Evolutionary conservation across 345 rosid species (phyloP).

Genomic region (Hevea brasiliensis): DNA sequence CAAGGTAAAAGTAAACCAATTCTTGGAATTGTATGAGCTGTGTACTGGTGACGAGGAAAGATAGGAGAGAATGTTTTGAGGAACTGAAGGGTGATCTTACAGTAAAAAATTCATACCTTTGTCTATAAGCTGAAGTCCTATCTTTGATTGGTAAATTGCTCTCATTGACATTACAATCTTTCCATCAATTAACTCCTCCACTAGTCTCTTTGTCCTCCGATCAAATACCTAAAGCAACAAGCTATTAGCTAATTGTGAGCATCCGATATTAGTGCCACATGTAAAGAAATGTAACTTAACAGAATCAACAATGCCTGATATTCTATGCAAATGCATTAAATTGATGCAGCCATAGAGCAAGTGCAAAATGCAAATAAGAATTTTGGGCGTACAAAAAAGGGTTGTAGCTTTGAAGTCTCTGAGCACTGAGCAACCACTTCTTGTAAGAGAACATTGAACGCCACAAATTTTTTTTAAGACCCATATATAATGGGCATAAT

Average conservation of each 20-base stretch:
- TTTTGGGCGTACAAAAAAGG: too few species aligned
- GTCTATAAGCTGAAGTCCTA: slow-evolving; percentile 84
- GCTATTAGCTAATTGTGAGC: slow-evolving; percentile 7
- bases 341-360: neutral
- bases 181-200: slow-evolving; percentile 85
- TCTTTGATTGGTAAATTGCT: slow-evolving; percentile 89
- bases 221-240: slow-evolving; percentile 68
- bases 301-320: neutral
- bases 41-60: neutral
- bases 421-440: too few species aligned
- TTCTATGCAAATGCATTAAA: neutral
- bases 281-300: slow-evolving; percentile 1
- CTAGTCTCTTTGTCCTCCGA: slow-evolving; percentile 77
- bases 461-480: too few species aligned
- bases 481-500: too few species aligned
- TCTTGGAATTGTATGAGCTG: neutral
- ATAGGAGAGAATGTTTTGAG: too few species aligned
- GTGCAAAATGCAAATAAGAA: too few species aligned
- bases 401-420: too few species aligned
- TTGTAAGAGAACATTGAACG: too few species aligned
- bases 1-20: neutral
- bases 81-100: neutral
- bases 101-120: slow-evolving; percentile 44
- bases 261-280: neutral
- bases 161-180: slow-evolving; percentile 91